Percentiles rank a stretch among this genome's conserved stretches.
Evolutionary conservation across 2,329 filamentous ascomycete species (phyloP).

Genomic region (Paracorniculantispora psalliotae): DNA sequence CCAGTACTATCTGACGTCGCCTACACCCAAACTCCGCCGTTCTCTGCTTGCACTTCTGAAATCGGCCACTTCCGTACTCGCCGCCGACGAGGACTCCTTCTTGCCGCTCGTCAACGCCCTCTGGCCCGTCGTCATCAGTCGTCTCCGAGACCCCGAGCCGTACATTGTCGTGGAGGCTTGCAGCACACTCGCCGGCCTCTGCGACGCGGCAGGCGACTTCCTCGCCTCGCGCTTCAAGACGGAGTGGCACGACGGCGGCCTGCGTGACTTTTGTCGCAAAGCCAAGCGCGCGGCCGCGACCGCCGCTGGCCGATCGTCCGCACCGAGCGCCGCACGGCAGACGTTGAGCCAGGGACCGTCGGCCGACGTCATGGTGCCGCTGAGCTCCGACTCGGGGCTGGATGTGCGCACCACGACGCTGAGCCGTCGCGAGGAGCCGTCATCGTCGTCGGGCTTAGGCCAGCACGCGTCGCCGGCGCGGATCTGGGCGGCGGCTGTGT

Average conservation of each 20-base stretch:
- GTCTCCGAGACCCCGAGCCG: slow-evolving; percentile 61
- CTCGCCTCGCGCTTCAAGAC: slow-evolving; percentile 68
- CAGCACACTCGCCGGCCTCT: slow-evolving; percentile 63
- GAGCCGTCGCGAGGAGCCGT: not conserved
- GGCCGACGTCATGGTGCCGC: slow-evolving; percentile 28
- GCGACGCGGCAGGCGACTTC: slow-evolving; percentile 72
- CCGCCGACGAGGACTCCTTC: slow-evolving; percentile 74
- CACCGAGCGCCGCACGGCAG: slow-evolving; percentile 14
- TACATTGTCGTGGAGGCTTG: slow-evolving; percentile 68
- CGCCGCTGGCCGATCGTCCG: not conserved
- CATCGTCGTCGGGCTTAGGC: slow-evolving; percentile 39
- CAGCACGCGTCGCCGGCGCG: slow-evolving; percentile 57
- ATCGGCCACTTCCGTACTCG: slow-evolving; percentile 67
- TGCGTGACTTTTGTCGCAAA: slow-evolving; percentile 45
- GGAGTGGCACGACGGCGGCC: slow-evolving; percentile 61
- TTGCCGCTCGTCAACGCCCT: slow-evolving; percentile 84
- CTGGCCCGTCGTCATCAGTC: slow-evolving; percentile 76
- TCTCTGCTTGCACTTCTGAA: slow-evolving; percentile 73
- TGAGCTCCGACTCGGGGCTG: slow-evolving; percentile 21
- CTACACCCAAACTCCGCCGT: slow-evolving; percentile 71
- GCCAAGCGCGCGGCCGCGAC: slow-evolving; percentile 35
- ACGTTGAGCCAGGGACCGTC: slow-evolving; percentile 9
- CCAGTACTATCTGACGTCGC: slow-evolving; percentile 85
- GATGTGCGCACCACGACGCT: not conserved
- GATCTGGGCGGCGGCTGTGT: slow-evolving; percentile 59